Conservation (phyloP, 176 grass and related monocot genomes). For the Rhynchospora tenuis region DNA sequence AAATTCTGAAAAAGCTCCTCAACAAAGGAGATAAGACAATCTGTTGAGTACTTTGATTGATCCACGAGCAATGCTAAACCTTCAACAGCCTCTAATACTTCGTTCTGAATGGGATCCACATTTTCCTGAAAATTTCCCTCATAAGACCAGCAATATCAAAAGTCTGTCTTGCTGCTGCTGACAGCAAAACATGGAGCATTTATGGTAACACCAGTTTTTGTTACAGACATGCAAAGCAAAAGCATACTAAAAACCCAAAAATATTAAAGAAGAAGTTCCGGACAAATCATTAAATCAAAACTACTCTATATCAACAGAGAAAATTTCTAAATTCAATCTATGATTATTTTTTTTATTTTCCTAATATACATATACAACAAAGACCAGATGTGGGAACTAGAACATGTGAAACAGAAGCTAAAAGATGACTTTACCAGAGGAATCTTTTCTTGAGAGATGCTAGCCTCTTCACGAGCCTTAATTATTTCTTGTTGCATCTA, state of each 20-base stretch:
- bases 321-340: background rate
- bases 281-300: conserved; percentile 22
- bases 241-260: conserved; percentile 19
- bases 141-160: conserved; percentile 20
- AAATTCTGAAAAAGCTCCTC: conserved; percentile 53
- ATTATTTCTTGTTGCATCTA: conserved; percentile 59
- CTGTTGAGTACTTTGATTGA: conserved; percentile 48
- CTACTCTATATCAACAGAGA: background rate
- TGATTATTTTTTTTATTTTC: background rate
- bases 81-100: conserved; percentile 33
- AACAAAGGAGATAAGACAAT: conserved; percentile 52
- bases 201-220: background rate
- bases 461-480: conserved; percentile 48
- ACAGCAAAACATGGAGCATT: background rate
- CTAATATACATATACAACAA: background rate
- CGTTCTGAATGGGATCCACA: conserved; percentile 11
- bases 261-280: conserved; percentile 5
- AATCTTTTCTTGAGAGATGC: conserved; percentile 47
- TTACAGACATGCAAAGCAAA: conserved; percentile 1
- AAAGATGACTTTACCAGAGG: conserved; percentile 25
- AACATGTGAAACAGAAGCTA: conserved; percentile 11
- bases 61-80: conserved; percentile 38
- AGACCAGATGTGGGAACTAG: background rate
- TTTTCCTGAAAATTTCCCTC: conserved; percentile 42
- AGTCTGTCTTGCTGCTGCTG: background rate